Percentiles rank a stretch among this genome's conserved stretches.
Conservation (phyloP, 2,329 filamentous ascomycete species). For the Fusarium buxicola region DNA sequence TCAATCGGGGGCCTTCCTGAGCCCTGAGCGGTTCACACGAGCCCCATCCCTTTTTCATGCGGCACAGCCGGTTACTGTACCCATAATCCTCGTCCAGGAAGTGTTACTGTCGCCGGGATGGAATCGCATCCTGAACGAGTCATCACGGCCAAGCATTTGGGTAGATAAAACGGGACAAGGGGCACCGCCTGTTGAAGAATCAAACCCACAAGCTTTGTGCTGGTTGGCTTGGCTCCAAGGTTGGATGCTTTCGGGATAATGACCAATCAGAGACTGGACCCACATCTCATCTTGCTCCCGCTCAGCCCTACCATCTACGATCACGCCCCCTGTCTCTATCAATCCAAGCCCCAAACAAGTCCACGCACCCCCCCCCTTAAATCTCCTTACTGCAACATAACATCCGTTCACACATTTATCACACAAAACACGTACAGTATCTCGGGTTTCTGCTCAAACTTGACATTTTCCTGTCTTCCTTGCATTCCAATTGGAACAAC, state of each 20-base stretch:
- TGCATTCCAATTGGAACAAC: not conserved
- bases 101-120: not conserved
- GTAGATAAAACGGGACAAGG: constrained; percentile 8
- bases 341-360: constrained; percentile 5
- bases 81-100: constrained; percentile 22
- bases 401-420: no score
- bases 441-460: not conserved
- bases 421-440: not conserved
- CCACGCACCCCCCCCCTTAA: constrained; percentile 18
- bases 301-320: constrained; percentile 41
- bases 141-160: constrained; percentile 1
- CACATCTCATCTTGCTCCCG: constrained; percentile 39
- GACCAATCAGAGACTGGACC: constrained; percentile 20
- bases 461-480: not conserved
- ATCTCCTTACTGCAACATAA: constrained; percentile 6
- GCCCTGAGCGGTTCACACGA: no score
- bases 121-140: constrained; percentile 25
- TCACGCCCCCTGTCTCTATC: constrained; percentile 5
- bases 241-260: constrained; percentile 3
- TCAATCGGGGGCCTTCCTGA: no score
- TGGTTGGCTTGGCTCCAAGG: constrained; percentile 1
- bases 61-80: constrained; percentile 40
- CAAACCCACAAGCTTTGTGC: no score
- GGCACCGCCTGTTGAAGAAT: not conserved
- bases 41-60: no score